phyloP scores from a whole-genome alignment of 768 basidiomycete genomes.

The Lactarius tabidus region DNA sequence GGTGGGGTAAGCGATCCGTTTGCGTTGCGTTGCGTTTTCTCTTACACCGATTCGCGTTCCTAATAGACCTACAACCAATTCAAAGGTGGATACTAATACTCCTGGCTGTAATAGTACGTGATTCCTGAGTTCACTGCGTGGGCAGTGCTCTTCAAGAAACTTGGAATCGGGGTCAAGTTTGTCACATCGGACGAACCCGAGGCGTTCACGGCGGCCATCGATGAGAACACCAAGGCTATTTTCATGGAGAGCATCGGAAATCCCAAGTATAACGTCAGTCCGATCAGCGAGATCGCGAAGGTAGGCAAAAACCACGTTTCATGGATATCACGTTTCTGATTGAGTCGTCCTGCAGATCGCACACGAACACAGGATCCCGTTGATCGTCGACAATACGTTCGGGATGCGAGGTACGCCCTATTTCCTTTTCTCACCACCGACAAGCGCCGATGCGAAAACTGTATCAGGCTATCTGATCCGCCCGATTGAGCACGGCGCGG shows the following conservation, averaged over 20 bases:
- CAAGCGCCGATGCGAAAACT: background rate
- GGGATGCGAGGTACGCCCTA: conserved; percentile 53
- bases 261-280: conserved; percentile 65
- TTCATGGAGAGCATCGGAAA: conserved; percentile 80
- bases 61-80: conserved; percentile 66
- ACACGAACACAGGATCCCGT: conserved; percentile 64
- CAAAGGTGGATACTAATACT: conserved; percentile 42
- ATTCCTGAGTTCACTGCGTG: background rate
- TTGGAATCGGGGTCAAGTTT: conserved; percentile 62
- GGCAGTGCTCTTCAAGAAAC: conserved; percentile 62
- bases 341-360: conserved; percentile 46
- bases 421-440: background rate
- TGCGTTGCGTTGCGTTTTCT: background rate
- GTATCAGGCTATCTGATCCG: conserved; percentile 50
- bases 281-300: conserved; percentile 66
- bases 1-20: conserved; percentile 50
- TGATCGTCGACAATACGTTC: conserved; percentile 80
- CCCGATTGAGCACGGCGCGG: conserved; percentile 72
- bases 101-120: background rate
- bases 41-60: background rate
- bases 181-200: conserved; percentile 52
- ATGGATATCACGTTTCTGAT: background rate
- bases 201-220: conserved; percentile 62
- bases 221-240: conserved; percentile 72
- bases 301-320: conserved; percentile 31